A percentile compares a stretch with the other conserved stretches of the same genome.
Evolutionary conservation across 139 green algal genomes (phyloP).

Genomic region (Picochlorum costavermella): DNA sequence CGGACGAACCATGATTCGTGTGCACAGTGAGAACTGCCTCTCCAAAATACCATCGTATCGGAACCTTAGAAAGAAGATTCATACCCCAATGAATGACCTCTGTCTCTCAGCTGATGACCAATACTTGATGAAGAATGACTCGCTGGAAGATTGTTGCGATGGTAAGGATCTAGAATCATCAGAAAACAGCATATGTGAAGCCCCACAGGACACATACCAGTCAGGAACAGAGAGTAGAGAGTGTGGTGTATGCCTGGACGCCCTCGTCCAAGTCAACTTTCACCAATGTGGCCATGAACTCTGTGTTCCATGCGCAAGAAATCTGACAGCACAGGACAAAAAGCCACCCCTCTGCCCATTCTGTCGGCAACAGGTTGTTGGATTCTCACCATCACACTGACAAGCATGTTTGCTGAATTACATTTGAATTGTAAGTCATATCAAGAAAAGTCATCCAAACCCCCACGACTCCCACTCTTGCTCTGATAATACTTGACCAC

Average conservation of each 20-base stretch:
- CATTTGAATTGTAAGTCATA: background rate
- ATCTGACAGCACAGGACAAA: conserved; percentile 41
- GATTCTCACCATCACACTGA: conserved; percentile 11
- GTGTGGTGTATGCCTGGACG: conserved; percentile 51
- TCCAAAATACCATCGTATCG: no score
- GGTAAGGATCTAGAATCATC: no score
- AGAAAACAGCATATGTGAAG: no score
- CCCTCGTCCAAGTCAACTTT: conserved; percentile 35
- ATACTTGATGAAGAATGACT: no score
- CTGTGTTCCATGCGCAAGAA: conserved; percentile 36
- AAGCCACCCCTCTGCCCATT: conserved; percentile 52
- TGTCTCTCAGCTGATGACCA: no score
- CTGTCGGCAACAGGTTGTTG: conserved; percentile 33
- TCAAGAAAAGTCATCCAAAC: conserved; percentile 1
- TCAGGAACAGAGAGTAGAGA: conserved; percentile 16
- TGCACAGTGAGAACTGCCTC: no score
- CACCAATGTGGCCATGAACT: conserved; percentile 36
- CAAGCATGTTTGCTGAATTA: no score
- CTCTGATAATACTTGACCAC: conserved; percentile 34
- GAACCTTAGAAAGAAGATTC: no score
- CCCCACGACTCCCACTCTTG: conserved; percentile 9
- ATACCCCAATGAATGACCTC: no score
- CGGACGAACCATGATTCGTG: no score
- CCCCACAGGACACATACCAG: no score
- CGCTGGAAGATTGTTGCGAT: no score